A percentile compares a stretch with the other conserved stretches of the same genome.
Evolutionary conservation across 1,284 basidiomycete species (phyloP).

Genomic region (Austroboletus niveus): DNA sequence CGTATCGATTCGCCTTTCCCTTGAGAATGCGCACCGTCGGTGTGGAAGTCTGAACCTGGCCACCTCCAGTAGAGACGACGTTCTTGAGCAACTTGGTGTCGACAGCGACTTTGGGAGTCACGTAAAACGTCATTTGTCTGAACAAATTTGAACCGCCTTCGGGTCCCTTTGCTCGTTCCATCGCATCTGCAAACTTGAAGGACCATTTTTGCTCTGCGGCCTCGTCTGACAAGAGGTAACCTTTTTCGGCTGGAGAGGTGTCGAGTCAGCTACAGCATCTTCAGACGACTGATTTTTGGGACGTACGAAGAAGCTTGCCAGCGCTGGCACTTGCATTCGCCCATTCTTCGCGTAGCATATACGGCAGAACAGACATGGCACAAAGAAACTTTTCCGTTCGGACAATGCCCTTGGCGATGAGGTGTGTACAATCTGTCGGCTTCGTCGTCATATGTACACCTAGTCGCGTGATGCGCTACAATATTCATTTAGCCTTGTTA

Average conservation of each 20-base stretch:
- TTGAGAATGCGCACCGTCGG: conserved; percentile 57
- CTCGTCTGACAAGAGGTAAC: conserved; percentile 59
- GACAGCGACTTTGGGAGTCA: conserved; percentile 60
- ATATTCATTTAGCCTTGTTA: conserved; percentile 1
- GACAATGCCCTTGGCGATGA: conserved; percentile 63
- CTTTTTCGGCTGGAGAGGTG: conserved; percentile 51
- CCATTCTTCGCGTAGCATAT: conserved; percentile 68
- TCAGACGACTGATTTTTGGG: not conserved
- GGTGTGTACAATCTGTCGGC: conserved; percentile 70
- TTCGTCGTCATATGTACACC: conserved; percentile 63
- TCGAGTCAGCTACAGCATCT: not conserved
- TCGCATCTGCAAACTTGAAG: conserved; percentile 59
- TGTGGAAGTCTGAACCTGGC: conserved; percentile 52
- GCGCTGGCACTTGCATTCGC: conserved; percentile 54
- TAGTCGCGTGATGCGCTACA: conserved; percentile 57
- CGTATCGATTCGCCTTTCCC: conserved; percentile 47
- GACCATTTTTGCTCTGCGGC: conserved; percentile 61
- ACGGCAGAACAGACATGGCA: conserved; percentile 60
- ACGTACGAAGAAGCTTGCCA: conserved; percentile 63
- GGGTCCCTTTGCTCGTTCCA: conserved; percentile 50
- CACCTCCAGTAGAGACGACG: conserved; percentile 65
- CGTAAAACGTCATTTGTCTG: conserved; percentile 64
- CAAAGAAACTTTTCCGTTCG: conserved; percentile 84
- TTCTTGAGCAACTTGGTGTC: conserved; percentile 60
- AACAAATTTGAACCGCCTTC: conserved; percentile 53